Percentiles rank a stretch among this genome's conserved stretches.
Conservation (phyloP, 2,329 filamentous ascomycete species). For the Aspergillus ustus region DNA sequence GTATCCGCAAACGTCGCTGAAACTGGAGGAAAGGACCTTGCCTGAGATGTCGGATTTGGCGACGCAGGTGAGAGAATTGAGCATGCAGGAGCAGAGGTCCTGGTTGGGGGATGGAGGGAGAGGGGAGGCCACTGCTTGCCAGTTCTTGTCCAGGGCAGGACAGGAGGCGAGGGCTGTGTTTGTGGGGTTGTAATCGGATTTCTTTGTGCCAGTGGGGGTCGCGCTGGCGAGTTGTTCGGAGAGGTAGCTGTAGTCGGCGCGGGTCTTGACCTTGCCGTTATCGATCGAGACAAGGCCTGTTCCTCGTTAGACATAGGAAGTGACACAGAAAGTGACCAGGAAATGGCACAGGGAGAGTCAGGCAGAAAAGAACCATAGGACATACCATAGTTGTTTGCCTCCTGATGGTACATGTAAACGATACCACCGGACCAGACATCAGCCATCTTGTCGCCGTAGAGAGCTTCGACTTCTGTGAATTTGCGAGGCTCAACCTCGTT, state of each 20-base stretch:
- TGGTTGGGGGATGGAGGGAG: slow-evolving; percentile 83
- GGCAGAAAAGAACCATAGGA: slow-evolving; percentile 9
- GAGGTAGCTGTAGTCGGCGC: slow-evolving; percentile 75
- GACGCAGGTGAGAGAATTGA: slow-evolving; percentile 70
- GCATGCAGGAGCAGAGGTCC: slow-evolving; percentile 83
- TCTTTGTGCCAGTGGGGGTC: slow-evolving; percentile 66
- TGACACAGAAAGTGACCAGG: background rate
- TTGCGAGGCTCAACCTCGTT: slow-evolving; percentile 72
- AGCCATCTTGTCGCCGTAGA: slow-evolving; percentile 81
- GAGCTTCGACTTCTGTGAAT: slow-evolving; percentile 80
- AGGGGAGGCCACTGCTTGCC: slow-evolving; percentile 66
- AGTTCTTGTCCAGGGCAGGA: slow-evolving; percentile 66
- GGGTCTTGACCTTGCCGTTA: slow-evolving; percentile 64
- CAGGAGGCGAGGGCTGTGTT: slow-evolving; percentile 72
- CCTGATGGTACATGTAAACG: slow-evolving; percentile 97
- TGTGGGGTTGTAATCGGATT: slow-evolving; percentile 69
- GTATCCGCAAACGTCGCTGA: slow-evolving; percentile 56
- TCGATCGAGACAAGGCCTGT: slow-evolving; percentile 66
- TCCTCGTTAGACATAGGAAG: slow-evolving; percentile 51
- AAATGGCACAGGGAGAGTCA: background rate
- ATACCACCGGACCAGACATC: slow-evolving; percentile 90
- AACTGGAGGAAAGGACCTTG: slow-evolving; percentile 69
- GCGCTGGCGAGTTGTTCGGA: slow-evolving; percentile 70
- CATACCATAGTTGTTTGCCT: slow-evolving; percentile 81
- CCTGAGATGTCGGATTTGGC: slow-evolving; percentile 61